Percentiles rank a stretch among this genome's conserved stretches.
phyloP scores from a whole-genome alignment of 306 rosid species.

The Aeschynomene evenia region DNA sequence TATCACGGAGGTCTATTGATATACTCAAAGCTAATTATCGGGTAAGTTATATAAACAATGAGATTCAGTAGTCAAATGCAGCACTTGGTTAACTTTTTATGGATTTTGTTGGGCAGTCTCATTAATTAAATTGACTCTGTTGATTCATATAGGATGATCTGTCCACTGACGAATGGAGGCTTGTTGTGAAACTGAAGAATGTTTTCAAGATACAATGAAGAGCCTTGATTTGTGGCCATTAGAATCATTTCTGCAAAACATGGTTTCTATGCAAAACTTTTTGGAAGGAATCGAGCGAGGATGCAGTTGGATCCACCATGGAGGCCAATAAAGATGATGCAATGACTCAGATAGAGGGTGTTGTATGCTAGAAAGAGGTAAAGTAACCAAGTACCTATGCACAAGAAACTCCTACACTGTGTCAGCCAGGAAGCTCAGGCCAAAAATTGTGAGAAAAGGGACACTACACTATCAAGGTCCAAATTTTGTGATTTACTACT shows the following conservation, averaged over 20 bases:
- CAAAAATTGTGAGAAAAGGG: not conserved
- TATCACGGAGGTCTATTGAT: slow-evolving; percentile 84
- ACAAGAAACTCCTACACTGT: slow-evolving; percentile 7
- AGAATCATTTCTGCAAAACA: slow-evolving; percentile 1
- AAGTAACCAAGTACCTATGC: not conserved
- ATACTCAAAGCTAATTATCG: slow-evolving; percentile 76
- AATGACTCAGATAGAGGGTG: not conserved
- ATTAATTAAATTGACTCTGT: not conserved
- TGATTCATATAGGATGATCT: slow-evolving; percentile 66
- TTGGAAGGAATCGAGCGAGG: slow-evolving; percentile 14
- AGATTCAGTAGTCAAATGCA: not conserved
- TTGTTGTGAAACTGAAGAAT: slow-evolving; percentile 76
- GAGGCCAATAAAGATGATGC: slow-evolving; percentile 11
- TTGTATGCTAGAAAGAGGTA: not conserved
- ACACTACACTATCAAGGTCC: slow-evolving; percentile 1
- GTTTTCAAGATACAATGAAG: slow-evolving; percentile 74
- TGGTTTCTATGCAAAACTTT: slow-evolving; percentile 15
- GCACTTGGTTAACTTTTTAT: not conserved
- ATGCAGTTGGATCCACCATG: slow-evolving; percentile 7
- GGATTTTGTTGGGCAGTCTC: slow-evolving; percentile 1
- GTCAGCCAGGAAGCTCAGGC: slow-evolving; percentile 11
- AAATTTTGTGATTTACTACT: slow-evolving; percentile 37
- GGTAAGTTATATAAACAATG: slow-evolving; percentile 48
- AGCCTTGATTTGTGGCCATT: slow-evolving; percentile 6
- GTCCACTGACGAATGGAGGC: slow-evolving; percentile 71